Base-by-base conservation (phyloP, 441 rosid genomes). In the Corymbia calophylla region DNA sequence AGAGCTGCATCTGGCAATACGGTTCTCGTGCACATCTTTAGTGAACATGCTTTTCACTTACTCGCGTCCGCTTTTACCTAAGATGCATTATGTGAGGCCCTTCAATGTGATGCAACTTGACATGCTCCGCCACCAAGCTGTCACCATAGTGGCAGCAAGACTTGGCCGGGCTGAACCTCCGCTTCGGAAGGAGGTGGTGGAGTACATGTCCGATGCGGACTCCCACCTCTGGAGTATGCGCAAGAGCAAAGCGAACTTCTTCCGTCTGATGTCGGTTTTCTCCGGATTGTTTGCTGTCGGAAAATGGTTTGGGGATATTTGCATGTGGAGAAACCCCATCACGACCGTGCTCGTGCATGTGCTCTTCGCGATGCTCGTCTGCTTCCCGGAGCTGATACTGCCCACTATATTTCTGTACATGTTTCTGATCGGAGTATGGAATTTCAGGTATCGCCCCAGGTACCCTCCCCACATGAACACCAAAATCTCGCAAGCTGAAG, bases 381-480 rank as follows among this genome's bases (percentile, higher is more conserved):
- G 98, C 95, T 96, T 96, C 89, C 99, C 99, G 0, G 98, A 96
- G 91, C 91, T 97, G 93, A 97, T 97, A 70, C 89, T 97, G 87
- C 99, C 99, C n/a, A 96, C 99, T 7, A 80, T 90, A 77, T 97
- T 97, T 91, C 97, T 97, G 31, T 97, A 97, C 95, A 97, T 97
- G 98, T 97, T 97, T 93, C 92, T 97, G 6, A 97, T 96, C 77
- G 99, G 99, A 49, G 82, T 97, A 55, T 97, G 98, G 99, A 97
- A 97, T 85, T 97, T 93, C 93, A 96, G 99, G 9, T 95, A 95
- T 60, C 94, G 98, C 47, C 99, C 99, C 7, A 96, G 98, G 90
- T 96, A 95, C 82, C 99, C 99, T 44, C 99, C 99, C 19, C 98
- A 97, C 90, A 97, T 97, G 99, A 97, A 97, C 94, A 97, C 96